Evolutionary conservation across 371 early-diverging fungal genomes (phyloP).

Genomic region (Dinochytrium kinnereticum): DNA sequence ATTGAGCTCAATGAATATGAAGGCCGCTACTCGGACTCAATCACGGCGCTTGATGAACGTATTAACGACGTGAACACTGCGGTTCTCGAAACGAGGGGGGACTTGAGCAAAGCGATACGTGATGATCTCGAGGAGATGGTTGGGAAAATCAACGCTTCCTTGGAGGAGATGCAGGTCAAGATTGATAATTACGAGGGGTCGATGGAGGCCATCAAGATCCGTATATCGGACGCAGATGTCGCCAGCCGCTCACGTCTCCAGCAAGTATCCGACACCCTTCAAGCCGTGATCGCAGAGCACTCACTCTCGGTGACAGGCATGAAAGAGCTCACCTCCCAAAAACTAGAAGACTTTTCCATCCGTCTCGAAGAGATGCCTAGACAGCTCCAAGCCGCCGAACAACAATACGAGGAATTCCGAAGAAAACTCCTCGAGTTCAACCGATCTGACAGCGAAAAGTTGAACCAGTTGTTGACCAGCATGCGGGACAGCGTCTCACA

Average conservation of each 20-base stretch:
- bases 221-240: slow-evolving; percentile 29
- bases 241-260: slow-evolving; percentile 23
- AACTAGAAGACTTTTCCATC: slow-evolving; percentile 21
- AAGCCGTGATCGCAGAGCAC: slow-evolving; percentile 26
- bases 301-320: slow-evolving; percentile 2
- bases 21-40: slow-evolving; percentile 2
- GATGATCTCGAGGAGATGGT: slow-evolving; percentile 41
- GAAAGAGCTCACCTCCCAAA: slow-evolving; percentile 17
- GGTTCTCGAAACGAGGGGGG: slow-evolving; percentile 24
- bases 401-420: slow-evolving; percentile 28
- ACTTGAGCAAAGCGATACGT: slow-evolving; percentile 29
- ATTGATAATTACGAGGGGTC: slow-evolving; percentile 27
- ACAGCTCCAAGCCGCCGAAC: slow-evolving; percentile 21
- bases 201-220: slow-evolving; percentile 29
- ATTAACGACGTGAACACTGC: slow-evolving; percentile 23
- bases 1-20: slow-evolving; percentile 27
- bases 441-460: slow-evolving; percentile 22
- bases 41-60: slow-evolving; percentile 17
- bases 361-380: slow-evolving; percentile 24
- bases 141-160: slow-evolving; percentile 28
- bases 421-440: slow-evolving; percentile 17
- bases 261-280: slow-evolving; percentile 20
- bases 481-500: slow-evolving; percentile 23
- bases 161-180: slow-evolving; percentile 29
- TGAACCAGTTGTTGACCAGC: slow-evolving; percentile 2